These are phyloP conservation scores for Pelargonium fulgidum DNA, from an alignment of 441 rosid species.

Conservation along the genomic window DNA sequence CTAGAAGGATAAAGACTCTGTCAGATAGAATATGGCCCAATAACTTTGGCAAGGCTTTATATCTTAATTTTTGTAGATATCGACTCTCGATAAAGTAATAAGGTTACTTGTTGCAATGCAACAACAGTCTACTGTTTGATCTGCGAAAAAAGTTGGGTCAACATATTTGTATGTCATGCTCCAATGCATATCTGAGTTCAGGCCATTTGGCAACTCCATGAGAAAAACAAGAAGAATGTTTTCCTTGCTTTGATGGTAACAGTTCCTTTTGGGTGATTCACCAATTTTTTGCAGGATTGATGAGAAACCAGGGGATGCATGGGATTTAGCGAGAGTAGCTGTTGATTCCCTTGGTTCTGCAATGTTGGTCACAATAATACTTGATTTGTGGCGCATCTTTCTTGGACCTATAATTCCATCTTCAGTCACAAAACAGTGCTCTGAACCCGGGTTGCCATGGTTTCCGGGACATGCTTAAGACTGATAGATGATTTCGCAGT, in stretches of 20 bases:
- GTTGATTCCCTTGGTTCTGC: conserved; percentile 97
- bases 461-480: conserved; percentile 36
- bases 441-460: conserved; percentile 82
- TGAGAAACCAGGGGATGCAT: conserved; percentile 70
- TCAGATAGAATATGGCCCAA: not conserved
- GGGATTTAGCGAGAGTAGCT: conserved; percentile 84
- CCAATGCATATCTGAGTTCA: too few relatives aligned
- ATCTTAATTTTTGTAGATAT: not conserved
- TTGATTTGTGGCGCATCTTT: conserved; percentile 88
- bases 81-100: not conserved
- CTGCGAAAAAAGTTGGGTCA: too few relatives aligned
- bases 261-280: not conserved
- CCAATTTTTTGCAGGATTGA: conserved; percentile 51
- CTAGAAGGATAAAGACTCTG: not conserved
- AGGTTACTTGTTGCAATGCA: not conserved
- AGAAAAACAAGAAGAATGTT: not conserved
- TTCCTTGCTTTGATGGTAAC: not conserved
- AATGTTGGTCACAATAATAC: conserved; percentile 91
- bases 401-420: conserved; percentile 79
- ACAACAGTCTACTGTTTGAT: not conserved
- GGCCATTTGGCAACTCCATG: too few relatives aligned
- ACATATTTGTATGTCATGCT: too few relatives aligned
- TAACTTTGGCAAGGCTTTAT: too few relatives aligned
- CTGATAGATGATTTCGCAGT: not conserved
- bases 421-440: conserved; percentile 48